Evolutionary conservation across 768 basidiomycete species (phyloP).

Genomic region (Suillus plorans): DNA sequence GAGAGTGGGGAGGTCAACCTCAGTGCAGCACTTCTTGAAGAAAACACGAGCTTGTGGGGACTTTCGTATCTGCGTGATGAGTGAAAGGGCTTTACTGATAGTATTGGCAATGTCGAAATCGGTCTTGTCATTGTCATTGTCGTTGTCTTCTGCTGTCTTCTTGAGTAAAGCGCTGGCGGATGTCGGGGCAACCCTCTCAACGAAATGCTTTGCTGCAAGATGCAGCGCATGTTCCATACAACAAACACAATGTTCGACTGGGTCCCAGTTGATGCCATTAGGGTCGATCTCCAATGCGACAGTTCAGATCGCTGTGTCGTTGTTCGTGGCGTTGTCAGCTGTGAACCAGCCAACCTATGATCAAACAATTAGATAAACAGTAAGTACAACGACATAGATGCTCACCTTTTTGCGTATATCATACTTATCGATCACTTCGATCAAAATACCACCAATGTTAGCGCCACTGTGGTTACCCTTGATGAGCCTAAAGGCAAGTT

Average conservation of each 20-base stretch:
- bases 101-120: constrained; percentile 13
- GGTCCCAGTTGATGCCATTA: constrained; percentile 19
- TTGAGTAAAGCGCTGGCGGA: constrained; percentile 6
- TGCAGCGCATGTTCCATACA: constrained; percentile 36
- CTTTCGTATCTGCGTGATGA: constrained; percentile 20
- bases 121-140: neutral
- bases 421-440: constrained; percentile 17
- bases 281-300: constrained; percentile 17
- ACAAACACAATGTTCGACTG: constrained; percentile 11
- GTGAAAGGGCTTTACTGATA: constrained; percentile 4
- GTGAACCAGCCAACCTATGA: constrained; percentile 30
- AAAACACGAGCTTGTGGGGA: constrained; percentile 28
- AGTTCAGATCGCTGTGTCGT: constrained; percentile 24
- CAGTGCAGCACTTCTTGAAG: constrained; percentile 17
- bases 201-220: constrained; percentile 28
- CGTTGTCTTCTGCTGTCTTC: constrained; percentile 1
- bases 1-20: constrained; percentile 7
- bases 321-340: constrained; percentile 28
- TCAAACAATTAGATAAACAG: constrained; percentile 7
- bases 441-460: constrained; percentile 18
- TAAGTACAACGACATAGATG: neutral
- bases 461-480: constrained; percentile 15
- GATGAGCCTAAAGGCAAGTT: constrained; percentile 13
- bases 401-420: constrained; percentile 21
- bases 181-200: constrained; percentile 22